Evolutionary conservation across 768 basidiomycete species (phyloP).

Genomic region (Suillus americanus): DNA sequence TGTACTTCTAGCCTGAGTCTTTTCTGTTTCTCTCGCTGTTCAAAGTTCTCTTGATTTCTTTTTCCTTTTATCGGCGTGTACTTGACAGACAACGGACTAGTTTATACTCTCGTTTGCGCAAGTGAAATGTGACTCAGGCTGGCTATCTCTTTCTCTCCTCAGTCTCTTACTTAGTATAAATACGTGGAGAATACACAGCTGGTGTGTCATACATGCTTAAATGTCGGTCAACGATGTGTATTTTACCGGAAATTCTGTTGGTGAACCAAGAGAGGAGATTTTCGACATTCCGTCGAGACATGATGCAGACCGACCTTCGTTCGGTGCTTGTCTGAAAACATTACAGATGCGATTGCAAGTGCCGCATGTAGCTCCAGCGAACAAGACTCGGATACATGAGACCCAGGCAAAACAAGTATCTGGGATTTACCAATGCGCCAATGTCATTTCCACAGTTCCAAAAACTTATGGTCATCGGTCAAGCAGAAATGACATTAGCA

Average conservation of each 20-base stretch:
- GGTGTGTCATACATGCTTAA: not conserved
- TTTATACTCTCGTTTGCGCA: not conserved
- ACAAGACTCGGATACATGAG: not conserved
- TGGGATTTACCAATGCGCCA: no score
- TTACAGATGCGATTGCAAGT: not conserved
- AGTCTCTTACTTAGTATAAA: not conserved
- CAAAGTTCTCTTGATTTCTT: not conserved
- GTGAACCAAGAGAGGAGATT: not conserved
- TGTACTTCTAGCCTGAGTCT: not conserved
- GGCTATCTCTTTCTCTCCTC: no score
- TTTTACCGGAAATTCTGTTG: not conserved
- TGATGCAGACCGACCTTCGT: not conserved
- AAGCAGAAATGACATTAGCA: not conserved
- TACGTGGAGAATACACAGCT: not conserved
- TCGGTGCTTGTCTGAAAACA: not conserved
- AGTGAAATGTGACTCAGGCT: not conserved
- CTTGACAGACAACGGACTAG: not conserved
- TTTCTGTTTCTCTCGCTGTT: not conserved
- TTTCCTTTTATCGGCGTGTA: not conserved
- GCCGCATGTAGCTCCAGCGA: not conserved
- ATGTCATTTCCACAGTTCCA: no score
- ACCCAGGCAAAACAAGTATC: not conserved
- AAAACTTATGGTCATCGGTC: not conserved
- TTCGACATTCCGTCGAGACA: not conserved
- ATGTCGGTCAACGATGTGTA: not conserved